Base-by-base conservation (phyloP, 2,329 filamentous ascomycete genomes). In the Pestalotiopsis fici region DNA sequence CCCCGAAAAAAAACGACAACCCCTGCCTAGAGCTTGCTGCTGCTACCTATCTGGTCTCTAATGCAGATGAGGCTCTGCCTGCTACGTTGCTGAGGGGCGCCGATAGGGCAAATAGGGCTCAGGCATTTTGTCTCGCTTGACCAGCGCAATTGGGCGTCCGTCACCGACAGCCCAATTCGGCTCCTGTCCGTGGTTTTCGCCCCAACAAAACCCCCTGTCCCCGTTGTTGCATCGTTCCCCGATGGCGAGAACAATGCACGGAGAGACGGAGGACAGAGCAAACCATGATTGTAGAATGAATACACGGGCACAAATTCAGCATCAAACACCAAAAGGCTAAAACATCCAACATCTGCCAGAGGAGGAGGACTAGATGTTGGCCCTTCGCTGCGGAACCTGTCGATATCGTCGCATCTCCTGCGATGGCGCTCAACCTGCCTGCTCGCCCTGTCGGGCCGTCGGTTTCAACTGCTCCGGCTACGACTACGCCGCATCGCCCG, bases 401-500 rank as follows among this genome's bases (percentile, higher is more conserved):
- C 64, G 37, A 23, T 60, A 66, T 39, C 64, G 64, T n/a, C 35
- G 64, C 64, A 35, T 66, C 37, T 23, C 25, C 4, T 66, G 64
- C 31, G 64, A 66, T 39, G 64, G 64, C 64, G 64, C 55, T n/a
- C 35, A 43, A 37, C 64, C 64, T 6, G n/a, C 9, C 25, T 61
- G 64, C 54, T 60, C 64, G 37, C 55, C 23, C 13, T 66, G 57
- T 54, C 23, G 18, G 25, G 25, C 57, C 56, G 50, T 66, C 27
- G 64, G 64, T n/a, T 60, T 66, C 57, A 21, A n/a, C 5, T 66
- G 64, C 56, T 55, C 57, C 18, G 64, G 64, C 55, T 66, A 66
- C 18, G 64, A 56, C 55, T 66, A 66, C 39, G 18, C 25, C 21
- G 47, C 23, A 37, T 23, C 55, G 15, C 31, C 55, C n/a, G 43